Base-by-base conservation (phyloP, 345 rosid species). In the Syzygium oleosum region DNA sequence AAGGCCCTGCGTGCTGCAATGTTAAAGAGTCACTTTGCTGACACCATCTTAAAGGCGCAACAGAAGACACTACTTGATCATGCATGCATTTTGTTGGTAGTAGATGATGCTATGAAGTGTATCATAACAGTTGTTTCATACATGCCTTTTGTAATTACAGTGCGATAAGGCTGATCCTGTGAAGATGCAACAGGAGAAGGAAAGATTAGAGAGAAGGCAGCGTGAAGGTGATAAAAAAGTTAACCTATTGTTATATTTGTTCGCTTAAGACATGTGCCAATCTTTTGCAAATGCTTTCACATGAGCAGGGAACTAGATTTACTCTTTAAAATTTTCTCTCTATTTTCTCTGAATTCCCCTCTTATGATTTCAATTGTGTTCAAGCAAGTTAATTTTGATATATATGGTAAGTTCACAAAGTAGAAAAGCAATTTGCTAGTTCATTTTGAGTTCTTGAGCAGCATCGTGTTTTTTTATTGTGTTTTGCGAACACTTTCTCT, bases 1-100 rank as follows among this genome's bases (percentile, higher is more conserved):
- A 97, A 93, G 89, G 98, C 96, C 88, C 94, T 96, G 21, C 97
- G 98, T 55, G 98, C 96, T 91, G 99, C 97, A 61, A 93, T 92
- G 61, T 87, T 97, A 43, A 97, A 92, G 90, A 91, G 87, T 38
- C 97, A 97, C 53, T 97, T 95, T 88, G 99, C 98, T 27, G 95
- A 89, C 58, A 94, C 96, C 49, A 96, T 97, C 56, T 78, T 94
- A 78, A 95, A 91, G 94, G 97, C 98, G 16, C 91, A 93, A 85
- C 95, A 93, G 86, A 94, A 90, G 95, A 92, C 95, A 52, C 91
- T 92, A 41, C 94, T 92, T 65, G 93, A 91, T 87, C 91, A 95
- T 53, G 99, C 93, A 95, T 91, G 87, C 22, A 46, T 34, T 56
- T 73, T 8, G 54, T 56, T 7, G 14, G 61, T 51, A 34, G 83